phyloP scores from a whole-genome alignment of 1,139 yeast genomes.

The Yarrowia galli region DNA sequence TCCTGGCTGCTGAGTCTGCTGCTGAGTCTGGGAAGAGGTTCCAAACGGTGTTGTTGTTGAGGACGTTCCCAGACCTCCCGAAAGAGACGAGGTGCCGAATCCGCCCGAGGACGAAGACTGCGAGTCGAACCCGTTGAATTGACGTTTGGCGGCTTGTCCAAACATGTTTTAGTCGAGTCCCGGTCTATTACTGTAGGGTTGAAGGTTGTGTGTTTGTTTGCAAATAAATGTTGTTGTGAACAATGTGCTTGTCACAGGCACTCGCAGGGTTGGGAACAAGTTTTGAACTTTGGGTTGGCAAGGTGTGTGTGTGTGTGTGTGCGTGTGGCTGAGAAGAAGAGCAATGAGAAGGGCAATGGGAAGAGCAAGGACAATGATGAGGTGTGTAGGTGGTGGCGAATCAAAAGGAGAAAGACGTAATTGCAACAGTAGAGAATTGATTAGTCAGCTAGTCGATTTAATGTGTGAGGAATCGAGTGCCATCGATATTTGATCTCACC shows the following conservation, averaged over 20 bases:
- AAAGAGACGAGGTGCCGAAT: conserved; percentile 1
- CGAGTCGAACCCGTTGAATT: conserved; percentile 30
- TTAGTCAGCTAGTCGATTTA: no score
- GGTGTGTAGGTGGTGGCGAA: no score
- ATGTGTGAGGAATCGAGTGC: no score
- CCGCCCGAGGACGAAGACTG: conserved; percentile 27
- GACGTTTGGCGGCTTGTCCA: conserved; percentile 31
- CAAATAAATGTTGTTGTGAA: conserved; percentile 22
- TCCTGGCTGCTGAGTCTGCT: conserved; percentile 6
- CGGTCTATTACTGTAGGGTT: not conserved
- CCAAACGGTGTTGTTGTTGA: not conserved
- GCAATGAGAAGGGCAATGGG: no score
- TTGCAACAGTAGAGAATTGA: no score
- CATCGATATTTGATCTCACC: no score
- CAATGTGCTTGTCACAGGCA: conserved; percentile 26
- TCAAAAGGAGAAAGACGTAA: no score
- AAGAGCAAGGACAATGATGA: no score
- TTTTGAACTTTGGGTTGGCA: not conserved
- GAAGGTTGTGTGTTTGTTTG: not conserved
- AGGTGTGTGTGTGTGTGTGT: no score
- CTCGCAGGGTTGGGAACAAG: not conserved
- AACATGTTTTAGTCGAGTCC: no score
- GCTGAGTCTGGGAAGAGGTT: not conserved
- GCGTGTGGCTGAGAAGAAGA: no score
- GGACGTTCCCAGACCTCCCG: not conserved